Percentiles rank a stretch among this genome's conserved stretches.
Evolutionary conservation across 2,329 filamentous ascomycete species (phyloP).

Genomic region (Sordariomycetes sp.): DNA sequence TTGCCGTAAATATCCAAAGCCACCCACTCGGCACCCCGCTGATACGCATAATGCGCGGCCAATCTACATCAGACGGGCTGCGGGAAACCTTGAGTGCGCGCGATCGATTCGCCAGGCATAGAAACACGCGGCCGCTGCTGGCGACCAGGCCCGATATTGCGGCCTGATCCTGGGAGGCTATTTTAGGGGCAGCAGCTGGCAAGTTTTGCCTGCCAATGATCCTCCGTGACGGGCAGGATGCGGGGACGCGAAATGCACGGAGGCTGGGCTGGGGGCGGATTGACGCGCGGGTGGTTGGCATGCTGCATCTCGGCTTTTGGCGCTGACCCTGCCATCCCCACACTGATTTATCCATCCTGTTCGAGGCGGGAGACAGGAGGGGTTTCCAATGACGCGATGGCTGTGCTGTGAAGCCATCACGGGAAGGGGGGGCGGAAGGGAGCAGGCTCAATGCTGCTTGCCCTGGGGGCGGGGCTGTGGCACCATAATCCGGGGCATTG

Average conservation of each 20-base stretch:
- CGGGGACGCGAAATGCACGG: background rate
- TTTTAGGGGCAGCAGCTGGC: background rate
- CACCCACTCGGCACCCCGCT: background rate
- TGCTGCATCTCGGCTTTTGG: background rate
- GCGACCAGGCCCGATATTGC: background rate
- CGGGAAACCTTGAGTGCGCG: background rate
- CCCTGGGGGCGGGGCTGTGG: background rate
- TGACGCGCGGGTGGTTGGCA: background rate
- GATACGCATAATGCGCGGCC: background rate
- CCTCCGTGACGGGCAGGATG: background rate
- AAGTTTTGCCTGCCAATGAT: background rate
- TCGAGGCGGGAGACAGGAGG: background rate
- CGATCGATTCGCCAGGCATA: background rate
- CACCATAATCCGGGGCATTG: too few relatives aligned
- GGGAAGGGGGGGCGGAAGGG: background rate
- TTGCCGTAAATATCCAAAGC: background rate
- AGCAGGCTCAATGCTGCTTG: background rate
- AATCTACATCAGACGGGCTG: background rate
- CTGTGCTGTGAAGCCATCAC: background rate
- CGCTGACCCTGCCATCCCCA: background rate
- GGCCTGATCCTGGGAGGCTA: background rate
- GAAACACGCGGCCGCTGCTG: background rate
- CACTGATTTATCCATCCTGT: background rate
- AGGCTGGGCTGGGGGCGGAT: background rate
- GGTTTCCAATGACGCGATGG: background rate